Percentiles rank a stretch among this genome's conserved stretches.
phyloP scores from a whole-genome alignment of 2,329 filamentous ascomycete species.

The Cladosporium cucumerinum region DNA sequence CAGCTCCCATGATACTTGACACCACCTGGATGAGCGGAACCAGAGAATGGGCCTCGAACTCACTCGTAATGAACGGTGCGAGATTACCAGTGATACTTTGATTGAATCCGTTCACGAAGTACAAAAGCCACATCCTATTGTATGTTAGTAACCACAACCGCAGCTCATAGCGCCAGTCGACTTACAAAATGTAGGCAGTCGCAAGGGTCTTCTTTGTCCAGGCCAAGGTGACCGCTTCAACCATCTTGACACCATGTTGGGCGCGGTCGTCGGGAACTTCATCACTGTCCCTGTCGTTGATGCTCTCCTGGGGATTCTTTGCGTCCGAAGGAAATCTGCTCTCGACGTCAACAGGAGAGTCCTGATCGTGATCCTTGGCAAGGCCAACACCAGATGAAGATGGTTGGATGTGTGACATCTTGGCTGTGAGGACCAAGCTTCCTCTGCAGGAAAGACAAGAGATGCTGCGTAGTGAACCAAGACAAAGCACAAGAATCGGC shows the following conservation, averaged over 20 bases:
- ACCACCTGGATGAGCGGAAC: constrained; percentile 53
- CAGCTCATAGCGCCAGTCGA: neutral
- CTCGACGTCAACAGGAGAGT: neutral
- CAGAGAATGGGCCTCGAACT: constrained; percentile 52
- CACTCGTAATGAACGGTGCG: constrained; percentile 42
- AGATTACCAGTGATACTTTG: constrained; percentile 5
- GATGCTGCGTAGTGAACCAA: neutral
- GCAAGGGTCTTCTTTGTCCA: constrained; percentile 40
- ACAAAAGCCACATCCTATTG: constrained; percentile 11
- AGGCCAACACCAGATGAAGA: neutral
- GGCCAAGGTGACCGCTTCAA: constrained; percentile 40
- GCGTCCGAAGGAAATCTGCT: constrained; percentile 1
- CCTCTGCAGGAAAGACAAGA: constrained; percentile 5
- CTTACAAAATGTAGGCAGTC: constrained; percentile 39
- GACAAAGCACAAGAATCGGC: constrained; percentile 2
- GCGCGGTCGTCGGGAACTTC: neutral
- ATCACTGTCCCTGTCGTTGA: neutral
- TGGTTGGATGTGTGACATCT: constrained; percentile 12
- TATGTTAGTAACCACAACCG: neutral
- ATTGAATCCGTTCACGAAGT: constrained; percentile 12
- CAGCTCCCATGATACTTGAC: constrained; percentile 53
- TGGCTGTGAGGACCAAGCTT: constrained; percentile 8
- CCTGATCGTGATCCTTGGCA: neutral
- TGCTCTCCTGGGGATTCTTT: neutral
- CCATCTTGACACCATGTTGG: constrained; percentile 37